These are phyloP conservation scores for Citrus inodora DNA, from an alignment of 345 rosid genomes.

Conservation along the genomic window DNA sequence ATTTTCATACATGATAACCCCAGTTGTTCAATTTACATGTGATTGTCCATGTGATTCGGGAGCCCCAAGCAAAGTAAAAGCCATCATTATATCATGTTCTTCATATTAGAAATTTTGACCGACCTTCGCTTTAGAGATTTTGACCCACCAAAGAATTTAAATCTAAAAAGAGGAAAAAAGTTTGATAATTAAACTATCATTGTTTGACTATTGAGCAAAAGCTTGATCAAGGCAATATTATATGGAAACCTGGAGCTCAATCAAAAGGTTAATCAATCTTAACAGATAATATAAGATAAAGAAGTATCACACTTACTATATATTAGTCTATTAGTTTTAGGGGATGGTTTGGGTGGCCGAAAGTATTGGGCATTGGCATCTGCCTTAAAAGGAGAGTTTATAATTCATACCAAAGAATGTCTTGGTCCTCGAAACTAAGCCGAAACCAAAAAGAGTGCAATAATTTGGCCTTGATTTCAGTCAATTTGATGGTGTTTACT, in stretches of 20 bases:
- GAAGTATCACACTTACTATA: neutral
- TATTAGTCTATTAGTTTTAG: neutral
- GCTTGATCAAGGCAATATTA: slow-evolving; percentile 4
- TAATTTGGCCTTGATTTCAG: neutral
- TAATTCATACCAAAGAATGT: neutral
- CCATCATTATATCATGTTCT: neutral
- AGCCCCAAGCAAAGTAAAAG: neutral
- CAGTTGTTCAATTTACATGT: neutral
- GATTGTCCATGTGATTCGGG: neutral
- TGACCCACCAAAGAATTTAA: neutral
- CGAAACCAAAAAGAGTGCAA: neutral
- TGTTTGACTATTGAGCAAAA: neutral
- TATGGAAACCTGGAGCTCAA: slow-evolving; percentile 4
- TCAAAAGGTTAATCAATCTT: neutral
- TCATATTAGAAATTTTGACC: neutral
- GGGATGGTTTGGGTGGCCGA: neutral
- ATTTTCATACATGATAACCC: neutral
- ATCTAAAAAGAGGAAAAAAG: neutral
- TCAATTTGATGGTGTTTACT: neutral
- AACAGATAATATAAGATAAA: neutral
- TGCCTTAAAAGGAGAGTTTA: neutral
- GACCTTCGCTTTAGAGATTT: neutral
- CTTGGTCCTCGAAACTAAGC: neutral
- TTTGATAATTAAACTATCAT: slow-evolving; percentile 7
- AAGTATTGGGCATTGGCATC: neutral